These are phyloP conservation scores for Chlorociboria aeruginascens DNA, from an alignment of 495 filamentous ascomycete species.

Conservation along the genomic window DNA sequence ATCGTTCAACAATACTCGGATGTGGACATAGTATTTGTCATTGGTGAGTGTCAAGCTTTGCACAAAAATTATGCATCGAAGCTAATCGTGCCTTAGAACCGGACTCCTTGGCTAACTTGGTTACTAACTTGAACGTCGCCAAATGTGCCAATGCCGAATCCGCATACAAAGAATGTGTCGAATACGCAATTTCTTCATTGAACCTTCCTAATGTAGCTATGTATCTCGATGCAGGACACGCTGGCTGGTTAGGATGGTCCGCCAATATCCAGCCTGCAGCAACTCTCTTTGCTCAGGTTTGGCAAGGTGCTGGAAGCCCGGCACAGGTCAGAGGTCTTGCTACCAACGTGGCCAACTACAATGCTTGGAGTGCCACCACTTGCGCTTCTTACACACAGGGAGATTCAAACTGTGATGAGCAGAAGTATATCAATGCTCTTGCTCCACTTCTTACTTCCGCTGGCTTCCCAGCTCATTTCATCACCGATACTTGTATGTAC, in stretches of 20 bases:
- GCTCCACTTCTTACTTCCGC: slow-evolving; percentile 43
- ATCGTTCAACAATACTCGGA: slow-evolving; percentile 12
- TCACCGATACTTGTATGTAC: slow-evolving; percentile 25
- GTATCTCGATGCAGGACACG: slow-evolving; percentile 76
- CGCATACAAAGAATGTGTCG: slow-evolving; percentile 56
- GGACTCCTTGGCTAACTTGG: slow-evolving; percentile 68
- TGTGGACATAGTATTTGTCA: slow-evolving; percentile 16
- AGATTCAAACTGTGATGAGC: slow-evolving; percentile 56
- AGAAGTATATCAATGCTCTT: slow-evolving; percentile 57
- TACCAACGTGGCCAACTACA: slow-evolving; percentile 75
- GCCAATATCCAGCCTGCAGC: slow-evolving; percentile 66
- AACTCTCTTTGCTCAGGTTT: slow-evolving; percentile 52
- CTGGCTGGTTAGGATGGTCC: slow-evolving; percentile 75
- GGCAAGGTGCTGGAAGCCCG: slow-evolving; percentile 52
- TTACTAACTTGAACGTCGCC: slow-evolving; percentile 57
- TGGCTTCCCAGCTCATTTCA: slow-evolving; percentile 65
- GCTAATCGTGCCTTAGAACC: slow-evolving; percentile 34
- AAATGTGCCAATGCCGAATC: slow-evolving; percentile 53
- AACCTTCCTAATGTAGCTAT: slow-evolving; percentile 69
- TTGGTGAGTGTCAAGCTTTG: slow-evolving; percentile 3
- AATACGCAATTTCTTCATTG: slow-evolving; percentile 59
- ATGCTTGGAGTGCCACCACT: slow-evolving; percentile 41
- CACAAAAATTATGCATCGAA: background rate
- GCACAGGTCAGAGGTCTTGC: slow-evolving; percentile 56
- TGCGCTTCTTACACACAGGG: slow-evolving; percentile 42